A percentile compares a stretch with the other conserved stretches of the same genome.
phyloP scores from a whole-genome alignment of 768 basidiomycete species.

The Collybia nuda region DNA sequence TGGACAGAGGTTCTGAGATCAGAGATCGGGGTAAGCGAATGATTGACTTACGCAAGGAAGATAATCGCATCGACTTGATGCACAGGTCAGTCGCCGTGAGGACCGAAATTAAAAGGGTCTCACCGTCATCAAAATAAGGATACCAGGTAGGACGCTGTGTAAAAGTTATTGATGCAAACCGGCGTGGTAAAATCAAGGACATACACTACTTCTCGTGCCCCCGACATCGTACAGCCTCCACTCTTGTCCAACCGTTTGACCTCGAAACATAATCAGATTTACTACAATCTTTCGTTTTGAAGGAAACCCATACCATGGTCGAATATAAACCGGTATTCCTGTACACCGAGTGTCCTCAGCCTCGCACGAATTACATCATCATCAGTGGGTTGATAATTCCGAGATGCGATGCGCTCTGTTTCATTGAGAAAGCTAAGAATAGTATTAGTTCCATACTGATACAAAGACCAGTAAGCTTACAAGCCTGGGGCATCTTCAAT shows the following conservation, averaged over 20 bases:
- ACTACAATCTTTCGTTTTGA: neutral
- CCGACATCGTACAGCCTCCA: slow-evolving; percentile 86
- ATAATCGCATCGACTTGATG: slow-evolving; percentile 72
- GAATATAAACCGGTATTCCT: slow-evolving; percentile 69
- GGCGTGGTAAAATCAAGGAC: slow-evolving; percentile 20
- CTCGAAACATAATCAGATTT: slow-evolving; percentile 28
- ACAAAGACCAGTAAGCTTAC: slow-evolving; percentile 36
- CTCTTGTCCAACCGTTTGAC: slow-evolving; percentile 60
- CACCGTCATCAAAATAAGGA: slow-evolving; percentile 77
- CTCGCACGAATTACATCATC: slow-evolving; percentile 80
- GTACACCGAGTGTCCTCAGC: slow-evolving; percentile 74
- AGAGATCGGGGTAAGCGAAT: too few relatives aligned
- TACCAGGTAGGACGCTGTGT: slow-evolving; percentile 72
- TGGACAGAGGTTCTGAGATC: neutral
- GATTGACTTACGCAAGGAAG: slow-evolving; percentile 61
- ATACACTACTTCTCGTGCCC: slow-evolving; percentile 66
- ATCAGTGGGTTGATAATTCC: slow-evolving; percentile 68
- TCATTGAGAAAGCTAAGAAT: slow-evolving; percentile 67
- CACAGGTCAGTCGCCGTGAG: slow-evolving; percentile 1
- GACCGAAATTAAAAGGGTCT: slow-evolving; percentile 11
- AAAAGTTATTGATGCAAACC: slow-evolving; percentile 7
- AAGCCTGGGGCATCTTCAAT: slow-evolving; percentile 76
- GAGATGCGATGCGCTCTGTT: slow-evolving; percentile 59
- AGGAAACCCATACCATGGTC: slow-evolving; percentile 54
- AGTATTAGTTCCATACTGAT: neutral